These are phyloP conservation scores for Pleodorina starrii DNA, from an alignment of 139 green algal species.

Conservation along the genomic window DNA sequence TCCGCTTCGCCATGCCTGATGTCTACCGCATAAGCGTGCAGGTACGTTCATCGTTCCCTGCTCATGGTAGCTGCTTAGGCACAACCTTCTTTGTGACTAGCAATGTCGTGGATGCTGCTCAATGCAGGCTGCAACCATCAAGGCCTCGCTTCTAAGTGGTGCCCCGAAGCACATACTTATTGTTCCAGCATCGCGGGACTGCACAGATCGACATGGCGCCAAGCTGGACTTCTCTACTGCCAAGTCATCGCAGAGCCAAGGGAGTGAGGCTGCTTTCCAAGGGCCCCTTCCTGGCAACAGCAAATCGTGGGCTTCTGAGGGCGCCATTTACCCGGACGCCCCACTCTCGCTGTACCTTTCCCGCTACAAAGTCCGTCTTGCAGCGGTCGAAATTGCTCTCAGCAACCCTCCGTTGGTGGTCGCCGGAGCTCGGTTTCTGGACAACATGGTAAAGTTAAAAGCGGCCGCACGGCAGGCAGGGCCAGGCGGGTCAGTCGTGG, in stretches of 20 bases:
- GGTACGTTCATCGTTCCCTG: no score
- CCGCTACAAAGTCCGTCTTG: conserved; percentile 34
- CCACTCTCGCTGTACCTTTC: conserved; percentile 58
- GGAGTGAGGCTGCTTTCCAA: neutral
- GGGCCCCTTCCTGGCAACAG: neutral
- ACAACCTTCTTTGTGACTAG: no score
- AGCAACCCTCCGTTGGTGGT: neutral
- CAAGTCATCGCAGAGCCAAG: neutral
- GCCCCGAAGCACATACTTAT: neutral
- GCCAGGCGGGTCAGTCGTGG: no score
- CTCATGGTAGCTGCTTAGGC: neutral
- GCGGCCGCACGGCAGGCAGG: neutral
- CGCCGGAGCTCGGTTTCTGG: neutral
- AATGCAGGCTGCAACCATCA: conserved; percentile 8
- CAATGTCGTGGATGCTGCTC: no score
- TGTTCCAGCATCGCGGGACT: neutral
- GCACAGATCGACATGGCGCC: neutral
- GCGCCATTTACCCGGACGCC: conserved; percentile 45
- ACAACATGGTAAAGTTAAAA: neutral
- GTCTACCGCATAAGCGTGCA: conserved; percentile 1
- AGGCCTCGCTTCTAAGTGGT: neutral
- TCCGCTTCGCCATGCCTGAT: conserved; percentile 31
- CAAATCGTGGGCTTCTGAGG: neutral
- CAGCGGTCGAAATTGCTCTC: conserved; percentile 37
- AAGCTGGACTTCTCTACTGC: conserved; percentile 25